phyloP scores from a whole-genome alignment of 495 filamentous ascomycete genomes.

The Aspergillus ostianus region DNA sequence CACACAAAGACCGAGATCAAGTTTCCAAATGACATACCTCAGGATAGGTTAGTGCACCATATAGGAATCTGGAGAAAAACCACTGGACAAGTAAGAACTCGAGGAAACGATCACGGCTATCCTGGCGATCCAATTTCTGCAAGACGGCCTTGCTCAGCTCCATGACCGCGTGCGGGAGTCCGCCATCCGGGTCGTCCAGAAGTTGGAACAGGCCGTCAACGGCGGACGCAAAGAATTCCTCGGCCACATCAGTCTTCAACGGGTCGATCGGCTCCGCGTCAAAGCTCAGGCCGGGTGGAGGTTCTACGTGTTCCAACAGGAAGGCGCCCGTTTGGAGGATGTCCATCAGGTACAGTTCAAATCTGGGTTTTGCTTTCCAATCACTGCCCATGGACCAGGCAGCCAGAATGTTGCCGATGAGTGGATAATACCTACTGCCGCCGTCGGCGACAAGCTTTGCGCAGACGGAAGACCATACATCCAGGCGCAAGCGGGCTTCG shows the following conservation, averaged over 20 bases:
- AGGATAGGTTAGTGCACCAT: constrained; percentile 81
- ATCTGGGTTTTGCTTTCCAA: constrained; percentile 83
- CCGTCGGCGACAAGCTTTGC: constrained; percentile 61
- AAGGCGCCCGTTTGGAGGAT: constrained; percentile 90
- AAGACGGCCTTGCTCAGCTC: constrained; percentile 81
- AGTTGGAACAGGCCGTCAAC: constrained; percentile 81
- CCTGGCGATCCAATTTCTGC: constrained; percentile 66
- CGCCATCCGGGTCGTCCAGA: constrained; percentile 71
- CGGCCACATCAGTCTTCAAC: constrained; percentile 71
- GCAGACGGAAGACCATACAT: constrained; percentile 85
- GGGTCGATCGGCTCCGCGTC: constrained; percentile 57
- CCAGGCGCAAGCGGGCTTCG: constrained; percentile 75
- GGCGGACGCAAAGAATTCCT: constrained; percentile 86
- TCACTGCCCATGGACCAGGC: constrained; percentile 81
- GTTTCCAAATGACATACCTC: constrained; percentile 58
- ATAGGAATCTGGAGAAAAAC: constrained; percentile 85
- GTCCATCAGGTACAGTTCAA: constrained; percentile 92
- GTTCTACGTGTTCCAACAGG: constrained; percentile 76
- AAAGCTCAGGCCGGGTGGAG: constrained; percentile 38
- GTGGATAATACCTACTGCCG: constrained; percentile 41
- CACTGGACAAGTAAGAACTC: constrained; percentile 84
- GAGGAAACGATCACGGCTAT: constrained; percentile 66
- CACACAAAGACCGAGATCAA: constrained; percentile 6
- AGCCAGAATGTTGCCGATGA: constrained; percentile 59
- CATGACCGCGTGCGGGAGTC: constrained; percentile 80